phyloP scores from a whole-genome alignment of 2,329 filamentous ascomycete species.

The Talaromyces verruculosus region DNA sequence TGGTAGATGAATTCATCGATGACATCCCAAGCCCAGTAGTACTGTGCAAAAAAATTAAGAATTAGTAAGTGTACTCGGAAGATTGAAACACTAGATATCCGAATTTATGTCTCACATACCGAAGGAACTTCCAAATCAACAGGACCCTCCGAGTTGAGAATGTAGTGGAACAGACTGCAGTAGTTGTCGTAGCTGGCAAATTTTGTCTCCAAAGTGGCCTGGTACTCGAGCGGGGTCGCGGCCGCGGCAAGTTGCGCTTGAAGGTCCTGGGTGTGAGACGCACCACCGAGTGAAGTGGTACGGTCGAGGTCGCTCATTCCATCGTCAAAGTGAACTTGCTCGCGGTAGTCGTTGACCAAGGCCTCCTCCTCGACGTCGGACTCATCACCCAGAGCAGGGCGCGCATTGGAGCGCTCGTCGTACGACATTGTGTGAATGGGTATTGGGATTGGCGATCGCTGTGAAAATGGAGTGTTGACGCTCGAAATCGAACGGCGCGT shows the following conservation, averaged over 20 bases:
- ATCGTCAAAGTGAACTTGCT: constrained; percentile 93
- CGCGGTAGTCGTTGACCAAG: constrained; percentile 90
- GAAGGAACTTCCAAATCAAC: constrained; percentile 96
- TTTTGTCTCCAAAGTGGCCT: constrained; percentile 92
- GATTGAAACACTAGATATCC: too few species aligned
- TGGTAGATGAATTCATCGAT: constrained; percentile 99
- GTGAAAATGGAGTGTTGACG: constrained; percentile 18
- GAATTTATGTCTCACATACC: constrained; percentile 55
- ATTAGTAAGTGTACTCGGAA: not conserved
- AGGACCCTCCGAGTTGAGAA: constrained; percentile 98
- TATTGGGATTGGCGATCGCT: constrained; percentile 5
- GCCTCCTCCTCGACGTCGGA: constrained; percentile 96
- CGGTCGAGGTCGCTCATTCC: constrained; percentile 78
- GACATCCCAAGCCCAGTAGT: constrained; percentile 99
- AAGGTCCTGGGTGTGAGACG: constrained; percentile 81
- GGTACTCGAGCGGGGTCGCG: constrained; percentile 92
- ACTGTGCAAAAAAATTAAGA: constrained; percentile 53
- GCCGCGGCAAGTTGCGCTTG: constrained; percentile 88
- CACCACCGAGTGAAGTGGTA: constrained; percentile 66
- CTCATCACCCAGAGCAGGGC: constrained; percentile 64
- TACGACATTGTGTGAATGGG: constrained; percentile 46
- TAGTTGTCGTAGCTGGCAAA: constrained; percentile 99
- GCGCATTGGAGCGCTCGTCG: constrained; percentile 45
- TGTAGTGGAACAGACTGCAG: constrained; percentile 99
- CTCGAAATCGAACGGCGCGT: not conserved